Conservation (phyloP, 2,329 filamentous ascomycete genomes). For the Sporothrix variecibatus region DNA sequence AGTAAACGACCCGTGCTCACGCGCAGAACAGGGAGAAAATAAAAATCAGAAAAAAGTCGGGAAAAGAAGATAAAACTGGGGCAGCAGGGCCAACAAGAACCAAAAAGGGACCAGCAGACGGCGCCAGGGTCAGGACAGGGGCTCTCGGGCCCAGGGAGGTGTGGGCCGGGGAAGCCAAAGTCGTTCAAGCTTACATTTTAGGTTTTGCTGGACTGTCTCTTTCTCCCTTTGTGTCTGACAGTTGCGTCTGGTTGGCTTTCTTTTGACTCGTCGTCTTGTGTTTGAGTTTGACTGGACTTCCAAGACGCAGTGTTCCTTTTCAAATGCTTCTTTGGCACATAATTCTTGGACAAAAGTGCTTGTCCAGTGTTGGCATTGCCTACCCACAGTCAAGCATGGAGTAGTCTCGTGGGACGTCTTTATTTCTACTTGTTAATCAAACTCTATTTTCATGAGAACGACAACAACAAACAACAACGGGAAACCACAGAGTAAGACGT, state of each 20-base stretch:
- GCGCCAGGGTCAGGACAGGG: background rate
- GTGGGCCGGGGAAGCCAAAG: constrained; percentile 13
- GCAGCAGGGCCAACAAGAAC: background rate
- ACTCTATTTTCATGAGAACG: background rate
- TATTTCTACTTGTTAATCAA: background rate
- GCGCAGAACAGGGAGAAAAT: background rate
- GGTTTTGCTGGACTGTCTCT: background rate
- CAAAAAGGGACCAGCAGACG: background rate
- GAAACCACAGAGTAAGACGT: too few relatives aligned
- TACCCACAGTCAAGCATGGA: background rate
- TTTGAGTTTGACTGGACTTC: background rate
- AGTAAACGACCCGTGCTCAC: background rate
- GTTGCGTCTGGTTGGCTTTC: background rate
- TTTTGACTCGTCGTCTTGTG: background rate
- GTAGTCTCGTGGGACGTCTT: background rate
- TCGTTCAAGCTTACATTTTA: constrained; percentile 20
- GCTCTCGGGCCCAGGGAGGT: background rate
- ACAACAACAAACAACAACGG: background rate
- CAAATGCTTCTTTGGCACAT: background rate
- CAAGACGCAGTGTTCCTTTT: background rate
- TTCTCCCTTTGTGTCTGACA: background rate
- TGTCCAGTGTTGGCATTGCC: background rate
- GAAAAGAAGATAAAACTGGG: background rate
- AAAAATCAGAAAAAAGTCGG: background rate
- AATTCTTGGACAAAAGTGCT: background rate